phyloP scores from a whole-genome alignment of 768 basidiomycete genomes.

The Strobilomyces dryophilus region DNA sequence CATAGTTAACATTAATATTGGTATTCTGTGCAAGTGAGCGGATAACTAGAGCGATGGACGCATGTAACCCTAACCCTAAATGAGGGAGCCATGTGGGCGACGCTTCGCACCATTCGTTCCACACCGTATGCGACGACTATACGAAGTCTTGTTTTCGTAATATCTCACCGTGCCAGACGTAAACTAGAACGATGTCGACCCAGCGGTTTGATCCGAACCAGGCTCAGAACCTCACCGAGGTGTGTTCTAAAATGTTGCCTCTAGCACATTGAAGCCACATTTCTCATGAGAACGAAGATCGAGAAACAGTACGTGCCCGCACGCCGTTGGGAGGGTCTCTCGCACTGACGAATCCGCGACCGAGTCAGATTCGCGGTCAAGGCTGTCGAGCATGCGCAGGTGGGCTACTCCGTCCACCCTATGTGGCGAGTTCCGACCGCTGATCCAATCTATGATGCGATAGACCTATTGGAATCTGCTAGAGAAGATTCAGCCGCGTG shows the following conservation, averaged over 20 bases:
- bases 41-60: neutral
- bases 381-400: conserved; percentile 95
- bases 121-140: neutral
- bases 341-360: conserved; percentile 9
- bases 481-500: conserved; percentile 70
- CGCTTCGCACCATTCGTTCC: neutral
- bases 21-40: neutral
- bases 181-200: conserved; percentile 39
- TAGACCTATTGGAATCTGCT: conserved; percentile 96
- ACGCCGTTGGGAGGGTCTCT: neutral
- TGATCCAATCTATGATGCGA: neutral
- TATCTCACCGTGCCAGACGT: conserved; percentile 12
- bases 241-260: conserved; percentile 32
- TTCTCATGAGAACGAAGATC: conserved; percentile 51
- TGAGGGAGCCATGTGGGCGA: neutral
- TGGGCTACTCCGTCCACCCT: conserved; percentile 30
- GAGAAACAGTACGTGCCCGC: conserved; percentile 81
- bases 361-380: conserved; percentile 52
- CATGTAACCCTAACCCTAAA: conserved; percentile 25
- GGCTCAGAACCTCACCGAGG: conserved; percentile 90
- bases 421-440: conserved; percentile 5
- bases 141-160: neutral
- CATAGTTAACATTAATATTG: conserved; percentile 4
- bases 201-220: conserved; percentile 78
- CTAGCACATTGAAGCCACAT: conserved; percentile 19